Evolutionary conservation across 2,329 filamentous ascomycete genomes (phyloP), one percentile per base, ranked within the genome.

Genomic region (Aspergillus hiratsukae): DNA sequence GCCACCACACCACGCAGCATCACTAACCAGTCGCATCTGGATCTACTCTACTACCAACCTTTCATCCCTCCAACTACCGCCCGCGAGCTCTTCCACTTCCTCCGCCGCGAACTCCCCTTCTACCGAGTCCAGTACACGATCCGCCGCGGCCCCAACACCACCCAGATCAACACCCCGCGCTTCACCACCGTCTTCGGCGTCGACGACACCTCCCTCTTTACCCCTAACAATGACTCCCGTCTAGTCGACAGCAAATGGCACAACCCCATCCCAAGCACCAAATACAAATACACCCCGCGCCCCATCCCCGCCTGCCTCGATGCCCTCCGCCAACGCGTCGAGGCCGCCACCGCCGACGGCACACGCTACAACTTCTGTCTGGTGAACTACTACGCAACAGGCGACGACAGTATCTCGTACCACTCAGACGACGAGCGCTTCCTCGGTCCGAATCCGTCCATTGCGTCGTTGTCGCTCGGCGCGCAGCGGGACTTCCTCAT

Each of bases 361-460:
- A 50, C 83, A 65, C 80, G 68, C 1, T 93, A 88, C 74, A 93
- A 93, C 68, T 90, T 92, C 69, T 89, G 86, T 58, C 80, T 93
- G 1, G 87, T 93, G 4, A 93, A 93, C 67, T 93, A 93, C 75
- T 93, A 93, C 67, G 86, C 87, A n/a, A 83, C 82, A 3, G 89
- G 89, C 0, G 77, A 83, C 5, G 89, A 93, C 69, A 90, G 87
- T 62, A 93, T 93, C 50, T 83, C 86, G 10, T 93, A 88, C 66
- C 89, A 93, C 71, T 89, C 86, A 50, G 90, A 93, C 63, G 89
- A 93, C 66, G 90, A 93, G 76, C 79, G 83, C 5, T 94, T 93
- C 63, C 80, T 93, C 0, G 89, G 89, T 0, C 61, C 74, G 0
- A 75, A 87, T 19, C 89, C 89, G 0, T 82, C 84, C 8, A 92